These are phyloP conservation scores for Dentipellis fragilis DNA, from an alignment of 768 basidiomycete species.

Conservation along the genomic window DNA sequence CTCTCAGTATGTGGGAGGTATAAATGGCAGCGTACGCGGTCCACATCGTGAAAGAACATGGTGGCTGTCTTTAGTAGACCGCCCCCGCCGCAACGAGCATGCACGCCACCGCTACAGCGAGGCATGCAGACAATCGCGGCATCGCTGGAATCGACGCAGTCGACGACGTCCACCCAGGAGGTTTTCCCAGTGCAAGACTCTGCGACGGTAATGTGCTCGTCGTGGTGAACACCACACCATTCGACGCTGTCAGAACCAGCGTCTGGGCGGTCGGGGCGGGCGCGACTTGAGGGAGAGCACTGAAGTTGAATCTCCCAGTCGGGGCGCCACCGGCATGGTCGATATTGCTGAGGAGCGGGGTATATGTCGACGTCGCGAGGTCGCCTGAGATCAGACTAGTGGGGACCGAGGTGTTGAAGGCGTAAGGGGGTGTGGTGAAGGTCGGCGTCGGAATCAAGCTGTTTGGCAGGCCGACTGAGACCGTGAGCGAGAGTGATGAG, in stretches of 20 bases:
- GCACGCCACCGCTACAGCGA: background rate
- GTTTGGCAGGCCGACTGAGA: constrained; percentile 65
- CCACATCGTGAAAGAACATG: no score
- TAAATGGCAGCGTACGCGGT: no score
- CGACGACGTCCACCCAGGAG: constrained; percentile 35
- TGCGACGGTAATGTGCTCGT: constrained; percentile 37
- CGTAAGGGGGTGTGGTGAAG: constrained; percentile 52
- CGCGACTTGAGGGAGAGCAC: constrained; percentile 48
- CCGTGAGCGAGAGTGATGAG: constrained; percentile 51
- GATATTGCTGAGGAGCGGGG: constrained; percentile 32
- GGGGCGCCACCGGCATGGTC: background rate
- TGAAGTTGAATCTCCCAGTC: constrained; percentile 29
- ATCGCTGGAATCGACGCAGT: background rate
- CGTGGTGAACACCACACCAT: constrained; percentile 43
- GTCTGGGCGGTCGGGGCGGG: constrained; percentile 44
- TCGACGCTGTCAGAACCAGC: constrained; percentile 43
- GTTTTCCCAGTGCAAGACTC: constrained; percentile 48
- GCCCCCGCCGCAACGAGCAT: no score
- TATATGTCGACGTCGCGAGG: constrained; percentile 66
- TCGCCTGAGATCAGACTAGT: constrained; percentile 39
- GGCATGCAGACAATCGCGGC: background rate
- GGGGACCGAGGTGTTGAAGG: constrained; percentile 57
- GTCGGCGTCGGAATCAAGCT: constrained; percentile 56
- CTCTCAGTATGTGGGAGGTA: no score
- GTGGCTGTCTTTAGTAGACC: no score